A percentile compares a stretch with the other conserved stretches of the same genome.
Conservation (phyloP, 345 rosid genomes). For the Carallia pectinifolia region DNA sequence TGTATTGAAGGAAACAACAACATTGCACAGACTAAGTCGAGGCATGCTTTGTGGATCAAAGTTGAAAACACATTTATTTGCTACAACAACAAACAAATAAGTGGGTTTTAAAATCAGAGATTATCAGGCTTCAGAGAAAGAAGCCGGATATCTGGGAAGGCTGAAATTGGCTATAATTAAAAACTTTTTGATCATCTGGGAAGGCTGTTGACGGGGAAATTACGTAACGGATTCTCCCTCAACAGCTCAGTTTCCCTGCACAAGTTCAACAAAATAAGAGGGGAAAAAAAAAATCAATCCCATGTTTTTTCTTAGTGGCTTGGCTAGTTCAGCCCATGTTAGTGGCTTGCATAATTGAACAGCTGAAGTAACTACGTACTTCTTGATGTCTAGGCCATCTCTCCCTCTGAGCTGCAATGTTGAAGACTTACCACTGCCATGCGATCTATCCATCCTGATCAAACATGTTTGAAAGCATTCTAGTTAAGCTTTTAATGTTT, state of each 20-base stretch:
- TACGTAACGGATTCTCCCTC: slow-evolving; percentile 74
- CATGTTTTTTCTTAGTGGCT: not conserved
- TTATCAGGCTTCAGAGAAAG: too few species aligned
- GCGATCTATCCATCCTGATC: slow-evolving; percentile 26
- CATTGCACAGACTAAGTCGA: too few species aligned
- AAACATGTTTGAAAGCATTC: not conserved
- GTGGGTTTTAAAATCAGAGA: too few species aligned
- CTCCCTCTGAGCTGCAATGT: slow-evolving; percentile 36
- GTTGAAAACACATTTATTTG: too few species aligned
- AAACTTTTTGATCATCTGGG: slow-evolving; percentile 46
- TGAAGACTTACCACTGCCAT: slow-evolving; percentile 31
- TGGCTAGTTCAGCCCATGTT: too few species aligned
- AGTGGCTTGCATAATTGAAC: not conserved
- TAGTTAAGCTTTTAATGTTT: not conserved
- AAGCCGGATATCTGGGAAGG: too few species aligned
- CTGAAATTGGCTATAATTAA: not conserved
- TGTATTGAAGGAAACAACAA: too few species aligned
- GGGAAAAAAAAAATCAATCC: not conserved
- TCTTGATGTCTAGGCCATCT: slow-evolving; percentile 43
- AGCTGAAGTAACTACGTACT: slow-evolving; percentile 25
- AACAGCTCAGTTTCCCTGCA: slow-evolving; percentile 75
- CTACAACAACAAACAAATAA: too few species aligned
- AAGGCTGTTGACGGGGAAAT: slow-evolving; percentile 70
- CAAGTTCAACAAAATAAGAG: not conserved
- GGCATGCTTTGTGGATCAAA: too few species aligned